phyloP scores from a whole-genome alignment of 495 filamentous ascomycete genomes.

The Aspergillus affinis region DNA sequence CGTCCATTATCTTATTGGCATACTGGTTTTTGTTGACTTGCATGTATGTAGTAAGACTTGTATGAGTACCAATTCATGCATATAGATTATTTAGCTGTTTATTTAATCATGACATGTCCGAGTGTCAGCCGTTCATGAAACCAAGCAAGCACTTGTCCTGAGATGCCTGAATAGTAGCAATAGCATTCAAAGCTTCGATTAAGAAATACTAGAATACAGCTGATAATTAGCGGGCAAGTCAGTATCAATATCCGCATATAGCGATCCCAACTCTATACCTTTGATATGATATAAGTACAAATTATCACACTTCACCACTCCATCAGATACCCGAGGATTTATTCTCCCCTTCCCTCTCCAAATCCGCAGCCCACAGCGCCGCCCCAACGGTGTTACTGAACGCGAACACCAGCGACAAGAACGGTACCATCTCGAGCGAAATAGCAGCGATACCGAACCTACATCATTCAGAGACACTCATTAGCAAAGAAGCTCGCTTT shows the following conservation, averaged over 20 bases:
- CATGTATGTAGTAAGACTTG: not conserved
- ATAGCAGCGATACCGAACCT: slow-evolving; percentile 79
- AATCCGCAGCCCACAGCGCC: slow-evolving; percentile 89
- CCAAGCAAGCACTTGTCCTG: too few relatives aligned
- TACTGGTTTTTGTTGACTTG: not conserved
- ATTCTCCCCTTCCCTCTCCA: slow-evolving; percentile 58
- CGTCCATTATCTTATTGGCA: not conserved
- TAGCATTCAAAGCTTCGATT: too few relatives aligned
- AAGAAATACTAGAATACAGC: too few relatives aligned
- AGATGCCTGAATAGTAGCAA: too few relatives aligned
- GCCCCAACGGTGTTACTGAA: slow-evolving; percentile 93
- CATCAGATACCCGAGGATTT: not conserved
- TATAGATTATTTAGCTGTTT: not conserved
- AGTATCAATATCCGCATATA: not conserved
- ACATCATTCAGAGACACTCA: slow-evolving; percentile 14
- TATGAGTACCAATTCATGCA: not conserved
- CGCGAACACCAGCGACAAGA: slow-evolving; percentile 78
- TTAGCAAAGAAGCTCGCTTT: not conserved
- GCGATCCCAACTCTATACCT: too few relatives aligned
- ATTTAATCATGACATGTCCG: not conserved
- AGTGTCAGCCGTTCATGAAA: not conserved
- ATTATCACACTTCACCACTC: not conserved
- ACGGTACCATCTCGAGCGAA: slow-evolving; percentile 79
- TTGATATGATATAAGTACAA: too few relatives aligned
- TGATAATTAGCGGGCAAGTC: too few relatives aligned